A percentile compares a stretch with the other conserved stretches of the same genome.
These are phyloP conservation scores for Termitomyces sp. DNA, from an alignment of 768 basidiomycete genomes.

Conservation along the genomic window DNA sequence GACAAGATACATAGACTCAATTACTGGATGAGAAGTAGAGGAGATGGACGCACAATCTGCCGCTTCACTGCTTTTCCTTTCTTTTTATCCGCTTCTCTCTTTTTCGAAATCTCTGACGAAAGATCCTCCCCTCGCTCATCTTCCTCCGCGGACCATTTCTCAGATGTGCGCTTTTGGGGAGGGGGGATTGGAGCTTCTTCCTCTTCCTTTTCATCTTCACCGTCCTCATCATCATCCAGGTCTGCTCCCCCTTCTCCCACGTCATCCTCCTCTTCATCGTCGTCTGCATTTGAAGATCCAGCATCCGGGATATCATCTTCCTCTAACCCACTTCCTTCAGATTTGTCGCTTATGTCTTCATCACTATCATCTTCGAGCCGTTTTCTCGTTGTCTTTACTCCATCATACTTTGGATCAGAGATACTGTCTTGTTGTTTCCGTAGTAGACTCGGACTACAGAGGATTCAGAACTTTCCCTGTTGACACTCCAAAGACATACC, in stretches of 20 bases:
- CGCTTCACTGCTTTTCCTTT: conserved; percentile 84
- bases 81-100: conserved; percentile 62
- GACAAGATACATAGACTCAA: conserved; percentile 4
- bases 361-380: conserved; percentile 41
- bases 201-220: background rate
- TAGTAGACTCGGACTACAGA: conserved; percentile 60
- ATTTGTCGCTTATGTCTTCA: conserved; percentile 54
- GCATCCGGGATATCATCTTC: conserved; percentile 18
- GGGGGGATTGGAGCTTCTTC: background rate
- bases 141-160: conserved; percentile 9
- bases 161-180: background rate
- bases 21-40: background rate
- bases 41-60: conserved; percentile 64
- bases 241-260: background rate
- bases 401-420: conserved; percentile 78
- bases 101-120: conserved; percentile 50
- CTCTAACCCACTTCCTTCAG: conserved; percentile 38
- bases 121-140: conserved; percentile 35
- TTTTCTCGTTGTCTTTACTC: conserved; percentile 59
- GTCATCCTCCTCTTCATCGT: conserved; percentile 14
- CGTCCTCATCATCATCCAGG: conserved; percentile 6
- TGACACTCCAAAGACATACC: conserved; percentile 43
- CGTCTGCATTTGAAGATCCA: conserved; percentile 1
- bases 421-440: conserved; percentile 63
- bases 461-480: background rate